These are phyloP conservation scores for Candolleomyces eurysporus DNA, from an alignment of 768 basidiomycete genomes.

Conservation along the genomic window DNA sequence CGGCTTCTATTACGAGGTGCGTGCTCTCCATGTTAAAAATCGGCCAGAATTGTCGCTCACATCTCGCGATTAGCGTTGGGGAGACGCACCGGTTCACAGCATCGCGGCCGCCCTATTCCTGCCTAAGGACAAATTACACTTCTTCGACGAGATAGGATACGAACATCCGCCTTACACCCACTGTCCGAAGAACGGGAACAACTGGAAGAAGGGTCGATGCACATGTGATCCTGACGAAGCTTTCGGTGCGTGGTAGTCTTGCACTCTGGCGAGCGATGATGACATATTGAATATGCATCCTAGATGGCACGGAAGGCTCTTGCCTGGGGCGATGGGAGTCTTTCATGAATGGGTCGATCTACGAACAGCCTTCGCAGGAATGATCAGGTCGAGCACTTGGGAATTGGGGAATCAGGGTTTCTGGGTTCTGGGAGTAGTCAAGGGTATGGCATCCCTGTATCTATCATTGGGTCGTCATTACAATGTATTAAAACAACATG, in stretches of 20 bases:
- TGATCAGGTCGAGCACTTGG: neutral
- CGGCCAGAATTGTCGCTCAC: constrained; percentile 7
- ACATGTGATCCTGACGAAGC: constrained; percentile 58
- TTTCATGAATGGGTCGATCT: constrained; percentile 10
- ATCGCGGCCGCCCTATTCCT: constrained; percentile 78
- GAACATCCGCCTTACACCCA: constrained; percentile 75
- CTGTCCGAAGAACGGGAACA: constrained; percentile 48
- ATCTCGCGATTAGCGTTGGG: constrained; percentile 55
- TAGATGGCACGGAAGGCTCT: constrained; percentile 3
- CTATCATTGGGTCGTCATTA: neutral
- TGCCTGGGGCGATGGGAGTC: constrained; percentile 6
- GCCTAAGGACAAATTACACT: constrained; percentile 70
- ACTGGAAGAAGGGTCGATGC: constrained; percentile 56
- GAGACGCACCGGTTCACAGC: constrained; percentile 85
- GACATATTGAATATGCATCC: neutral
- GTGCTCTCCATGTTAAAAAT: constrained; percentile 33
- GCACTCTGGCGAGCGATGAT: neutral
- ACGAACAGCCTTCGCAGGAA: neutral
- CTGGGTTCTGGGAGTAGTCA: neutral
- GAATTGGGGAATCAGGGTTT: neutral
- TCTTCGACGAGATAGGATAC: constrained; percentile 84
- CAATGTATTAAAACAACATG: neutral
- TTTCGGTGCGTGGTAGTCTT: constrained; percentile 48
- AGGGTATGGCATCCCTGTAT: neutral
- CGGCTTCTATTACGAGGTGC: constrained; percentile 70